Conservation (phyloP, 192 early-diverging fungal species). For the Backusella morwellensis region DNA sequence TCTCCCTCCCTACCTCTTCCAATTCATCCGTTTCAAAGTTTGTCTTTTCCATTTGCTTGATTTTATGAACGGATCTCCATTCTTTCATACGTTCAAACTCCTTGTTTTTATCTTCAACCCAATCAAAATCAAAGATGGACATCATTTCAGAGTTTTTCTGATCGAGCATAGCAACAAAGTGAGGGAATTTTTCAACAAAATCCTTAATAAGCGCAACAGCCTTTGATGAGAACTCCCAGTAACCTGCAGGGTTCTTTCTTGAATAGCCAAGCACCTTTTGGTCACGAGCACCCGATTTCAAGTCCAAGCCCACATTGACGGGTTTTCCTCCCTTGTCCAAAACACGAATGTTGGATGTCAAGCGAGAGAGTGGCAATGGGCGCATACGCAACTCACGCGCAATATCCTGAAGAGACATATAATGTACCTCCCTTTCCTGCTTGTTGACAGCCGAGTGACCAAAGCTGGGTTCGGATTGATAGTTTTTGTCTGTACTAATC, state of each 20-base stretch:
- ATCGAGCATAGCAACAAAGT: conserved; percentile 36
- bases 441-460: conserved; percentile 45
- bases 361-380: conserved; percentile 70
- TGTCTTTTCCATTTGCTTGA: conserved; percentile 64
- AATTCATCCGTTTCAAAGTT: conserved; percentile 60
- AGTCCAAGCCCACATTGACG: conserved; percentile 79
- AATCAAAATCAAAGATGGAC: conserved; percentile 24
- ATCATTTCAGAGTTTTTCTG: conserved; percentile 1
- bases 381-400: conserved; percentile 65
- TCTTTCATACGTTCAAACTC: conserved; percentile 57
- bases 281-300: conserved; percentile 88
- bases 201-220: conserved; percentile 72
- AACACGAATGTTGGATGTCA: conserved; percentile 83
- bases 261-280: conserved; percentile 90
- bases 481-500: conserved; percentile 32
- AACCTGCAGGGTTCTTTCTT: conserved; percentile 60
- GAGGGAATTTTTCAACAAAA: conserved; percentile 63
- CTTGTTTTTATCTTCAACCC: conserved; percentile 32
- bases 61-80: conserved; percentile 62
- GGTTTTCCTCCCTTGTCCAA: conserved; percentile 53
- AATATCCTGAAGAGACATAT: conserved; percentile 59
- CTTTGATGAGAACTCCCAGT: conserved; percentile 85
- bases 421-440: conserved; percentile 17
- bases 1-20: conserved; percentile 49
- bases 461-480: conserved; percentile 43